Evolutionary conservation across 768 basidiomycete genomes (phyloP), one percentile per base, ranked within the genome.

Genomic region (Lyophyllum shimeji): DNA sequence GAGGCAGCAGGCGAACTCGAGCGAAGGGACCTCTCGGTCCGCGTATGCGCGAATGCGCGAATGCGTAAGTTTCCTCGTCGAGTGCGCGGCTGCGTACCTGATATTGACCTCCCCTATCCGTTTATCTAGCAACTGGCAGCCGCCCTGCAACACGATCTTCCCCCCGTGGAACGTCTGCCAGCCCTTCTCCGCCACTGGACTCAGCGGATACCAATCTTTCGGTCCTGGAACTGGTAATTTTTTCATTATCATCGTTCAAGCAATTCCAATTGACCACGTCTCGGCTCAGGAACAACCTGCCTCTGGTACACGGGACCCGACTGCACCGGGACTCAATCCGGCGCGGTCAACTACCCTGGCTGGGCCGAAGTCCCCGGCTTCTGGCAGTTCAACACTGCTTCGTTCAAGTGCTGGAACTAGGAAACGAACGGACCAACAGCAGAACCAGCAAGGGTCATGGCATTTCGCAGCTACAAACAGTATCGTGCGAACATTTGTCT

Each of bases 341-440:
- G 29, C 17, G 23, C 20, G 3, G 55, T 56, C 15, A 45, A 40
- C 20, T 44, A 56, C 39, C 55, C 55, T 42, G 55, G 55, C 18
- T 56, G 37, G 17, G 18, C 46, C 7, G 20, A 17, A 7, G 55
- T 56, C 25, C 55, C 55, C n/a, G 55, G 49, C 4, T 56, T 56
- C 42, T 56, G 55, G 55, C 40, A 48, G 40, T 50, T 45, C 49
- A 56, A 56, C 48, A 56, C 55, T 2, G 55, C 55, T 21, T 56
- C 55, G 4, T 56, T 33, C 48, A 56, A 56, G 25, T 56, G 55
- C 49, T 56, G 48, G 48, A 56, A 50, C 49, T 56, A 34, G 27
- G 17, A 5, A 29, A 4, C 29, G 9, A 29, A 29, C 29, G 29
- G 4, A 29, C 9, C 29, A 29, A 9, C 29, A 29, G 5, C 5